Percentiles rank a stretch among this genome's conserved stretches.
Conservation (phyloP, 2,329 filamentous ascomycete genomes). For the Pyrenochaeta sp. region DNA sequence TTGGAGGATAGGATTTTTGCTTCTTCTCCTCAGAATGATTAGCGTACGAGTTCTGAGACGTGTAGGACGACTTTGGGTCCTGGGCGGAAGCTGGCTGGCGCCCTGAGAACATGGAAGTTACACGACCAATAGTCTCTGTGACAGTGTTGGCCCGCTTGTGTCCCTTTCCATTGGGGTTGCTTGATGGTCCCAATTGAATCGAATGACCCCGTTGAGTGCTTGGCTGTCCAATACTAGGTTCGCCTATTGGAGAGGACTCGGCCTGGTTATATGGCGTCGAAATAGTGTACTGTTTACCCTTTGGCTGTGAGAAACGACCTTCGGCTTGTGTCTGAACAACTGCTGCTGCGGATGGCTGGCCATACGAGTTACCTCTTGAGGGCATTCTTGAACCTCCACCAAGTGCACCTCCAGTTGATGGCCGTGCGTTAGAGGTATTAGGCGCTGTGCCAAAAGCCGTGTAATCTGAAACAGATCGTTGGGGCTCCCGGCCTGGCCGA, state of each 20-base stretch:
- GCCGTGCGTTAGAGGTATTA: slow-evolving; percentile 61
- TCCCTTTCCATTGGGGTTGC: slow-evolving; percentile 35
- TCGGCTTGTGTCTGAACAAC: slow-evolving; percentile 89
- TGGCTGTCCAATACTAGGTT: slow-evolving; percentile 65
- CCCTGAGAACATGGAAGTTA: slow-evolving; percentile 80
- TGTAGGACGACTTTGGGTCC: slow-evolving; percentile 38
- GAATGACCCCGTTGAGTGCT: slow-evolving; percentile 62
- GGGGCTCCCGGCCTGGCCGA: slow-evolving; percentile 54
- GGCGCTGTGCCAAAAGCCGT: slow-evolving; percentile 50
- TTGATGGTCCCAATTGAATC: slow-evolving; percentile 52
- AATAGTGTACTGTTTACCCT: slow-evolving; percentile 74
- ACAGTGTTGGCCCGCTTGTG: slow-evolving; percentile 71
- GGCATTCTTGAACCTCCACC: slow-evolving; percentile 67
- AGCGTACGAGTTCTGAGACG: slow-evolving; percentile 55
- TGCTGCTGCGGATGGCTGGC: slow-evolving; percentile 84
- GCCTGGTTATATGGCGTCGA: slow-evolving; percentile 69
- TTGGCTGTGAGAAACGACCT: slow-evolving; percentile 83
- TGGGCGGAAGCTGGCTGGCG: slow-evolving; percentile 41
- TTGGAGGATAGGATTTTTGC: slow-evolving; percentile 80
- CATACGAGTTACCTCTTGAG: slow-evolving; percentile 79
- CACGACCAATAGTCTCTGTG: slow-evolving; percentile 82
- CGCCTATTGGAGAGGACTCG: slow-evolving; percentile 35
- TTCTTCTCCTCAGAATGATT: slow-evolving; percentile 61
- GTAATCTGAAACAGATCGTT: slow-evolving; percentile 60
- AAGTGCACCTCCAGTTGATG: slow-evolving; percentile 83